A percentile compares a stretch with the other conserved stretches of the same genome.
Conservation (phyloP, 495 filamentous ascomycete species). For the Hyaloscypha finlandica region DNA sequence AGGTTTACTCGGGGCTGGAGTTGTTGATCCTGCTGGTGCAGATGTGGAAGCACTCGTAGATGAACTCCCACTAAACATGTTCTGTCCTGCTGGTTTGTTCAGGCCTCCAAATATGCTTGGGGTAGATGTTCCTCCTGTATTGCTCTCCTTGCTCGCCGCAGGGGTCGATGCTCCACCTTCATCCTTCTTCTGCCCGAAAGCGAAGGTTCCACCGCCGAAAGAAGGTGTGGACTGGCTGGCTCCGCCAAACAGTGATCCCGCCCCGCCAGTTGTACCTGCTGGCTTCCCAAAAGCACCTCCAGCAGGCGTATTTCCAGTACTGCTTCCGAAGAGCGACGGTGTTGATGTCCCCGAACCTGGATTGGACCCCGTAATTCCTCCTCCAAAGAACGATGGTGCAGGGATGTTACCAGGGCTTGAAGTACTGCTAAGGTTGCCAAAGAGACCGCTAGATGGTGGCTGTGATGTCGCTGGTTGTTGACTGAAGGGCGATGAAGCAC, state of each 20-base stretch:
- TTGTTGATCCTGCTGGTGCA: constrained; percentile 29
- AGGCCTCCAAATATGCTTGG: constrained; percentile 16
- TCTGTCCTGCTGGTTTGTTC: constrained; percentile 13
- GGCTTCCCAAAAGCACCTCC: constrained; percentile 16
- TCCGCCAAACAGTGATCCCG: constrained; percentile 9
- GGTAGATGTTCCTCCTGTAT: constrained; percentile 5
- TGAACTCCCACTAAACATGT: constrained; percentile 34
- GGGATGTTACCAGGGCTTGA: constrained; percentile 34
- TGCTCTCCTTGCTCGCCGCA: constrained; percentile 10
- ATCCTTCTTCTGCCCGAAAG: constrained; percentile 27
- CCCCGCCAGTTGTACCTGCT: constrained; percentile 10
- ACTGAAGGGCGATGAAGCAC: constrained; percentile 22
- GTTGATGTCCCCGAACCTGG: constrained; percentile 30
- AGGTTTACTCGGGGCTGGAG: constrained; percentile 25
- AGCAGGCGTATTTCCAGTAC: constrained; percentile 24
- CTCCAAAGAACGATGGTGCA: constrained; percentile 40
- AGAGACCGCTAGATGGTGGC: constrained; percentile 27
- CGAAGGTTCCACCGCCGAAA: constrained; percentile 21
- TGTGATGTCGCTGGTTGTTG: constrained; percentile 23
- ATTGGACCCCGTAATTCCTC: constrained; percentile 21
- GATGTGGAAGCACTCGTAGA: constrained; percentile 17
- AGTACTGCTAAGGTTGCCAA: constrained; percentile 32
- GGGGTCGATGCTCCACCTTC: constrained; percentile 10
- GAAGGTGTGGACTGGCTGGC: background rate
- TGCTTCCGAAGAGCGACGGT: constrained; percentile 26